Percentiles rank a stretch among this genome's conserved stretches.
These are phyloP conservation scores for Flaveria linearis DNA, from an alignment of 129 eudicot genomes.

Conservation along the genomic window DNA sequence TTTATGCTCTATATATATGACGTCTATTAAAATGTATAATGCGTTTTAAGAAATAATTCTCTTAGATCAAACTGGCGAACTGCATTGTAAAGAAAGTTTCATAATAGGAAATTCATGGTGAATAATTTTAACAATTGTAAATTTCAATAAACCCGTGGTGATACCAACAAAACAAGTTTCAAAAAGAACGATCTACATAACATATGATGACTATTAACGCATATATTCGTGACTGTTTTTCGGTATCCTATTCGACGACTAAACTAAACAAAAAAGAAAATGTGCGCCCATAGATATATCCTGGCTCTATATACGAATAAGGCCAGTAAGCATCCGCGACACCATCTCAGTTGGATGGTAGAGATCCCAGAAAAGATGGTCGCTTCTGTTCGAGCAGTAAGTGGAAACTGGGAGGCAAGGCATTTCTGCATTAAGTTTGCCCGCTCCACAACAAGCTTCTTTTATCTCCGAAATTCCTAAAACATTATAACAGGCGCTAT, in stretches of 20 bases:
- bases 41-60: too few species aligned
- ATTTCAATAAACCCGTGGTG: not conserved
- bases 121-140: too few species aligned
- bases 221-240: too few species aligned
- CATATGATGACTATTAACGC: not conserved
- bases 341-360: slow-evolving; percentile 69
- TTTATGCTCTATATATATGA: too few species aligned
- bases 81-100: too few species aligned
- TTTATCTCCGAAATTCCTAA: slow-evolving; percentile 72
- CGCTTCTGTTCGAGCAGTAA: slow-evolving; percentile 58
- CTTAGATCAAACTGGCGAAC: too few species aligned
- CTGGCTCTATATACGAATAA: slow-evolving; percentile 30
- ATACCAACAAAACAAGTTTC: not conserved
- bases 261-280: too few species aligned
- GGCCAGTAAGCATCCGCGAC: slow-evolving; percentile 39
- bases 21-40: too few species aligned
- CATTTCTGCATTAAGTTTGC: slow-evolving; percentile 53
- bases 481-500: not conserved
- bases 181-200: not conserved
- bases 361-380: slow-evolving; percentile 71
- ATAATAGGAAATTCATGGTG: too few species aligned
- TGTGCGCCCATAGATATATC: too few species aligned
- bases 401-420: slow-evolving; percentile 60
- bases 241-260: not conserved
- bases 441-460: slow-evolving; percentile 81